Evolutionary conservation across 2,329 filamentous ascomycete genomes (phyloP).

Genomic region (Phaeosphaeria sp.): DNA sequence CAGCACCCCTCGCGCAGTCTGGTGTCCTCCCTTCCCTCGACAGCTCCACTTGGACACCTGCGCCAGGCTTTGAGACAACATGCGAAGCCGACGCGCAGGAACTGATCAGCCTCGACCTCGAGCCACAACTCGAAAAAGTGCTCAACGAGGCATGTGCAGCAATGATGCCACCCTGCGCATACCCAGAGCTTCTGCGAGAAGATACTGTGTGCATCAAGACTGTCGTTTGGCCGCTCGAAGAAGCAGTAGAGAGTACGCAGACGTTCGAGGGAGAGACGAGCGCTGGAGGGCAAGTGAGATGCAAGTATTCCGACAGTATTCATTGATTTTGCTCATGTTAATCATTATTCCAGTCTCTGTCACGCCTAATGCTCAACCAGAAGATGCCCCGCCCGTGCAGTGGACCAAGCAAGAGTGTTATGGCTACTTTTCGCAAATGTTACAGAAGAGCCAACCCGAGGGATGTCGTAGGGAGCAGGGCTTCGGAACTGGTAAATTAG

Average conservation of each 20-base stretch:
- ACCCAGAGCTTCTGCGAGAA: slow-evolving; percentile 17
- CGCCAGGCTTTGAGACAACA: slow-evolving; percentile 13
- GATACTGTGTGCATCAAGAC: slow-evolving; percentile 24
- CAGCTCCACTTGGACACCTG: slow-evolving; percentile 27
- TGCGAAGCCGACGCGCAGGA: slow-evolving; percentile 30
- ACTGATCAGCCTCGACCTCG: slow-evolving; percentile 26
- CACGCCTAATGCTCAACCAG: slow-evolving; percentile 23
- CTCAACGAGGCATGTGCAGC: slow-evolving; percentile 34
- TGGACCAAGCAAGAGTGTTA: slow-evolving; percentile 37
- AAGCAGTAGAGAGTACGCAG: slow-evolving; percentile 22
- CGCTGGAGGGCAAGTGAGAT: slow-evolving; percentile 23
- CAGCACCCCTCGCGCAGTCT: background rate
- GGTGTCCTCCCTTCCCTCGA: too few relatives aligned
- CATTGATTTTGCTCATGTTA: slow-evolving; percentile 1
- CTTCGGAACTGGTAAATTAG: slow-evolving; percentile 29
- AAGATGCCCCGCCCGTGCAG: slow-evolving; percentile 20
- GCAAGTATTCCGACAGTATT: slow-evolving; percentile 20
- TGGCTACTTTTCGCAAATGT: slow-evolving; percentile 33
- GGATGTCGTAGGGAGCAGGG: slow-evolving; percentile 28
- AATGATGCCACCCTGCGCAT: slow-evolving; percentile 37
- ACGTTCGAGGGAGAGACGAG: slow-evolving; percentile 19
- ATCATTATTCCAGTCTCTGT: slow-evolving; percentile 28
- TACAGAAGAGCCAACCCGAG: slow-evolving; percentile 24
- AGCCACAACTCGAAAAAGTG: slow-evolving; percentile 24
- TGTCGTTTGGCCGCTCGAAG: slow-evolving; percentile 24